Evolutionary conservation across 306 rosid genomes (phyloP).

Genomic region (Citrullus mucosospermus): DNA sequence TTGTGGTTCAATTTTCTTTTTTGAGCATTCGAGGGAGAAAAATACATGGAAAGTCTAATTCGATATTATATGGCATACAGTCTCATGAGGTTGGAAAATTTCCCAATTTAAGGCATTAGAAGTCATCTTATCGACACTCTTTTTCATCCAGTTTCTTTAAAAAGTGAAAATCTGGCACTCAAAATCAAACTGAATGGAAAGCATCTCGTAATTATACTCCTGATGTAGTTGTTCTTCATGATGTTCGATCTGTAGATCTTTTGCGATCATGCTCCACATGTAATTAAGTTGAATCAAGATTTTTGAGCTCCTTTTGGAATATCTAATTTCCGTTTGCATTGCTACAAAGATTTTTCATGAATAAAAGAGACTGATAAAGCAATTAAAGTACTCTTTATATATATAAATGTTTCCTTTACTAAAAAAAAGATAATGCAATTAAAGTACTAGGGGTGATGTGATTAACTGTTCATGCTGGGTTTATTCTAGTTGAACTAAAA

Average conservation of each 20-base stretch:
- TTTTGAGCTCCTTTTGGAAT: not conserved
- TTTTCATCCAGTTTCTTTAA: too few relatives aligned
- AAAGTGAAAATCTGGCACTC: not conserved
- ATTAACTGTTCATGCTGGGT: not conserved
- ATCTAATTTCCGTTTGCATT: not conserved
- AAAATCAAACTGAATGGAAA: not conserved
- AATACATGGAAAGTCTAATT: not conserved
- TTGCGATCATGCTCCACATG: not conserved
- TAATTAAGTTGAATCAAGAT: not conserved
- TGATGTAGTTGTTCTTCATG: not conserved
- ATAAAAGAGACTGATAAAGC: not conserved
- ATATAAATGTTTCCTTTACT: too few relatives aligned
- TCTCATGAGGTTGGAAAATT: not conserved
- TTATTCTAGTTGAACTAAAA: not conserved
- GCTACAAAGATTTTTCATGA: not conserved
- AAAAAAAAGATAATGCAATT: not conserved
- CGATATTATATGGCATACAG: not conserved
- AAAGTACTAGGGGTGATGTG: not conserved
- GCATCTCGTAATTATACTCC: not conserved
- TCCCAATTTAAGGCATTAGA: too few relatives aligned
- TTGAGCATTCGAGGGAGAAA: not conserved
- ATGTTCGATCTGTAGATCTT: not conserved
- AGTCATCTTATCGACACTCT: not conserved
- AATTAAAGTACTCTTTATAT: not conserved
- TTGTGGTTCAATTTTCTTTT: not conserved